Base-by-base conservation (phyloP, 768 basidiomycete genomes). In the Cystobasidium tubakii region DNA sequence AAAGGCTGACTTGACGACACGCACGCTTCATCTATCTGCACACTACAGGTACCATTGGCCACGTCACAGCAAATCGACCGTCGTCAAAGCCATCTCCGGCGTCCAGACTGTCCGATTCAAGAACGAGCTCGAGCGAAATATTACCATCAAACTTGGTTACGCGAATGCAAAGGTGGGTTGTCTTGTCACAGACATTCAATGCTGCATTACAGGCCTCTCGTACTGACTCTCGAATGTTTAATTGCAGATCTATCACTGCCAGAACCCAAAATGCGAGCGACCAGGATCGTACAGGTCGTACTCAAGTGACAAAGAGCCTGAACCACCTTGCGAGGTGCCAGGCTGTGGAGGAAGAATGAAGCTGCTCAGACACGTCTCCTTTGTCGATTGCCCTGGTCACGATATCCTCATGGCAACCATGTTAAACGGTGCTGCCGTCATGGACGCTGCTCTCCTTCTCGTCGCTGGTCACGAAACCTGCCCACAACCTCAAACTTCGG, bases 331-430 rank as follows among this genome's bases (percentile, higher is more conserved):
- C 82, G 93, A 96, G 82, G 86, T 92, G 23, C 90, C 91, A 25
- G 91, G 92, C 74, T 98, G 96, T 83, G 89, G 88, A 44, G 87
- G 88, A 72, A 86, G 87, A 21, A 93, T 97, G 92, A 89, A 89
- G 78, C 87, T 98, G 77, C 80, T 97, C 76, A 89, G 94, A 77
- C 96, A 99, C 79, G 94, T 98, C 79, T 98, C 95, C 1, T 99
- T 99, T 82, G 96, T 99, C 80, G 96, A 99, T 82, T 84, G 83
- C 79, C 81, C 81, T 7, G 81, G 94, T 75, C 94, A 95, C 87
- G 93, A 97, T 82, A 98, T 99, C 88, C 88, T 99, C 82, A 99
- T 99, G 96, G 96, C 96, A 64, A 99, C 95, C 76, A 99, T 99
- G 96, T 85, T 99, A 78, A 98, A 98, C 86, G 96, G 95, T 82